These are phyloP conservation scores for Hyphodiscus hymeniophilus DNA, from an alignment of 495 filamentous ascomycete genomes.

Conservation along the genomic window DNA sequence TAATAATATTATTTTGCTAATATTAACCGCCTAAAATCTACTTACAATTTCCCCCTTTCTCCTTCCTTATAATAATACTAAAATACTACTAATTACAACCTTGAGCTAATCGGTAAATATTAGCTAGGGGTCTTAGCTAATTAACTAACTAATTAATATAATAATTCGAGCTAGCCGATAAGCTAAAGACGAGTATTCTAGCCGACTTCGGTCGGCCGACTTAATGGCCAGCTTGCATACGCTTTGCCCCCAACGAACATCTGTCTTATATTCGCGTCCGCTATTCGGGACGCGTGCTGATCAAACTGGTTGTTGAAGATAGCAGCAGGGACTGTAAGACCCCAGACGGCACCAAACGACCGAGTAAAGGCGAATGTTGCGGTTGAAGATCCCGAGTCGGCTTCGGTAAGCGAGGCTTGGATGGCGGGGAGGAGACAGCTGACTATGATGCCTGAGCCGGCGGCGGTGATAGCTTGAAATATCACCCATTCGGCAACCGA, in stretches of 20 bases:
- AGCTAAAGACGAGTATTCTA: too few relatives aligned
- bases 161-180: too few relatives aligned
- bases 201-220: too few relatives aligned
- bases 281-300: neutral
- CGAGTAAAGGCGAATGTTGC: conserved; percentile 38
- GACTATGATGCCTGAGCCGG: conserved; percentile 48
- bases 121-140: too few relatives aligned
- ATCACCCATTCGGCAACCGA: conserved; percentile 50
- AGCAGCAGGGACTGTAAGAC: conserved; percentile 36
- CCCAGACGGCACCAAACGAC: conserved; percentile 41
- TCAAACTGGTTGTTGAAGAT: conserved; percentile 37
- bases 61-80: too few relatives aligned
- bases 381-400: conserved; percentile 33
- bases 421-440: conserved; percentile 8
- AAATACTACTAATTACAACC: too few relatives aligned
- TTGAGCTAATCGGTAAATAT: too few relatives aligned
- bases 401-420: conserved; percentile 3
- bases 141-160: too few relatives aligned
- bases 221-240: too few relatives aligned
- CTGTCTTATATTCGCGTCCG: neutral
- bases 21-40: too few relatives aligned
- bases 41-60: too few relatives aligned
- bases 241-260: neutral
- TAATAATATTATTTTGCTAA: too few relatives aligned
- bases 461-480: conserved; percentile 56